Evolutionary conservation across 1,284 basidiomycete genomes (phyloP), one percentile per base, ranked within the genome.

Genomic region (Puccinia hordei): DNA sequence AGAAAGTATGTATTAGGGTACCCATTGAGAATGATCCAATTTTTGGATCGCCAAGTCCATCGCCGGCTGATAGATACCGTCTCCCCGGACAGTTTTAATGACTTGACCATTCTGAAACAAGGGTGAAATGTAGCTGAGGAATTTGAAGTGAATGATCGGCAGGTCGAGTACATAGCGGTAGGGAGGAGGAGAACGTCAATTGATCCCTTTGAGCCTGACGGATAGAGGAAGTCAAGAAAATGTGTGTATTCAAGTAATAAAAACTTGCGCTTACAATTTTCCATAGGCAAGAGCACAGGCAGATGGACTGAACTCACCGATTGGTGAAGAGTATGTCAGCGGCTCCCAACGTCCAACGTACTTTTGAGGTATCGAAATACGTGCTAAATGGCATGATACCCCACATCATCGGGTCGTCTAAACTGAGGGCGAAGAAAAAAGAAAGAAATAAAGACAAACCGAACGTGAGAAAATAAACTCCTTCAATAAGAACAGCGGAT

Each of bases 241-340:
- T n/a, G 2, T 12, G 12, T 41, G 13, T n/a, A 24, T 35, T 49
- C 35, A 17, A 49, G 68, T 4, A 68, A 38, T 9, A 24, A 30
- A 38, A 38, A n/a, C 33, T 15, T 12, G 66, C 33, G 41, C 9
- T 49, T 49, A 44, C 46, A 38, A 44, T 22, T 2, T 35, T 6
- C 10, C 10, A 33, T 19, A 65, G 17, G 33, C 6, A 27, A 65
- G 22, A 33, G 2, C 27, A 49, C 8, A 8, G 8, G 46, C 3
- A 15, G 13, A 19, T 46, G 19, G 27, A 33, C 12, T 22, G 44
- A 2, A 68, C 75, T 53, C 27, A 79, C 76, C 51, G 76, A 86
- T 95, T 97, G 9, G 93, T 98, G 87, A 98, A 99, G 89, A 98
- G 92, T 84, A 99, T 92, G 82, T 99, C 96, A 24, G 92, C 92